Conservation (phyloP, 1,139 yeast genomes). For the Suhomyces maxii region DNA sequence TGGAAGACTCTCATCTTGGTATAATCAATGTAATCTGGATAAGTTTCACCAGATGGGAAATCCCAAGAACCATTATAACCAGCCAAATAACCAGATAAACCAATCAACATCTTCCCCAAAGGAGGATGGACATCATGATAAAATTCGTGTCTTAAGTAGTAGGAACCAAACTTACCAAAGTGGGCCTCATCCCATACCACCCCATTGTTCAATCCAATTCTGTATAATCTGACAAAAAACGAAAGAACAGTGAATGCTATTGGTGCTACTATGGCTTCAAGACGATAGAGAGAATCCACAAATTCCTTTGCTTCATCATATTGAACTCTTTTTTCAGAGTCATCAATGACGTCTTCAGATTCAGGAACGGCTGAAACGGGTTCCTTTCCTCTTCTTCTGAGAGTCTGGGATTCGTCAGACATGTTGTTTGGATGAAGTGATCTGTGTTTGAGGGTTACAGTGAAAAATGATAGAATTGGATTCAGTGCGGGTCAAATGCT, state of each 20-base stretch:
- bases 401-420: conserved; percentile 29
- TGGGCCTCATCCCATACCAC: conserved; percentile 72
- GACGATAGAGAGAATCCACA: conserved; percentile 28
- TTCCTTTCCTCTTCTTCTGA: conserved; percentile 21
- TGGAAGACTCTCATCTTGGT: conserved; percentile 93
- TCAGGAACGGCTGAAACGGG: conserved; percentile 4
- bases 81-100: conserved; percentile 89
- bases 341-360: conserved; percentile 14
- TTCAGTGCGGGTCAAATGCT: not conserved
- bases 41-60: conserved; percentile 82
- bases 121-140: conserved; percentile 99
- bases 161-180: conserved; percentile 94
- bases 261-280: conserved; percentile 46
- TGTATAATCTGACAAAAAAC: conserved; percentile 53
- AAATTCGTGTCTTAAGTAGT: conserved; percentile 87
- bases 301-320: conserved; percentile 35
- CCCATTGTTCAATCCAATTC: conserved; percentile 48
- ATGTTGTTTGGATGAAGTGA: conserved; percentile 12
- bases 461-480: not conserved
- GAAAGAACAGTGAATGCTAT: conserved; percentile 48
- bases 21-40: conserved; percentile 84
- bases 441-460: not conserved
- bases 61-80: conserved; percentile 96
- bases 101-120: conserved; percentile 94
- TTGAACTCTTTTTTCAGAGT: conserved; percentile 25